Conservation (phyloP, 345 rosid species). For the Durio zibethinus region DNA sequence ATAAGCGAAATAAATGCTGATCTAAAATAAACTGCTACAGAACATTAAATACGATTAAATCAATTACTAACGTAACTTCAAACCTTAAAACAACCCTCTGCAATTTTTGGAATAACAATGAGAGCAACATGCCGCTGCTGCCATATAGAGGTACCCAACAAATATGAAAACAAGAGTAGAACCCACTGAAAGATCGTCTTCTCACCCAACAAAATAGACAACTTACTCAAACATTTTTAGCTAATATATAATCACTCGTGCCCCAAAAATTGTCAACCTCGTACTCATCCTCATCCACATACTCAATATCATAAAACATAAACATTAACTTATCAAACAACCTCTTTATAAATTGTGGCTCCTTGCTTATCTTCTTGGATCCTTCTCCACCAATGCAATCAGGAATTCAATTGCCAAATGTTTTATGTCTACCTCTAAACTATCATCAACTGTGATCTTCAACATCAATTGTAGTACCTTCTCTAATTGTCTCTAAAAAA, state of each 20-base stretch:
- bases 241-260: background rate
- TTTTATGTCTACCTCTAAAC: too few species aligned
- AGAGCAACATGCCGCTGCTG: background rate
- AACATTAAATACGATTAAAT: background rate
- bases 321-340: too few species aligned
- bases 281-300: constrained; percentile 35
- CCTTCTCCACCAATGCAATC: too few species aligned
- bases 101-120: background rate
- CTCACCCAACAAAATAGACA: background rate
- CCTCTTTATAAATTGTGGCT: too few species aligned
- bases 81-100: background rate
- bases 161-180: too few species aligned
- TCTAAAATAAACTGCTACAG: too few species aligned
- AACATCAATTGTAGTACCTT: too few species aligned
- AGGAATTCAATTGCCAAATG: too few species aligned
- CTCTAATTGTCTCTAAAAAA: too few species aligned
- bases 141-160: background rate
- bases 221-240: background rate
- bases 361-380: too few species aligned
- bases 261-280: background rate
- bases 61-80: background rate
- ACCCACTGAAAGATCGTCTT: background rate
- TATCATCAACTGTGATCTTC: too few species aligned
- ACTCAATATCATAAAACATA: constrained; percentile 20
- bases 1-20: too few species aligned